These are phyloP conservation scores for Paraphoma chrysanthemicola DNA, from an alignment of 2,329 filamentous ascomycete genomes.

Conservation along the genomic window DNA sequence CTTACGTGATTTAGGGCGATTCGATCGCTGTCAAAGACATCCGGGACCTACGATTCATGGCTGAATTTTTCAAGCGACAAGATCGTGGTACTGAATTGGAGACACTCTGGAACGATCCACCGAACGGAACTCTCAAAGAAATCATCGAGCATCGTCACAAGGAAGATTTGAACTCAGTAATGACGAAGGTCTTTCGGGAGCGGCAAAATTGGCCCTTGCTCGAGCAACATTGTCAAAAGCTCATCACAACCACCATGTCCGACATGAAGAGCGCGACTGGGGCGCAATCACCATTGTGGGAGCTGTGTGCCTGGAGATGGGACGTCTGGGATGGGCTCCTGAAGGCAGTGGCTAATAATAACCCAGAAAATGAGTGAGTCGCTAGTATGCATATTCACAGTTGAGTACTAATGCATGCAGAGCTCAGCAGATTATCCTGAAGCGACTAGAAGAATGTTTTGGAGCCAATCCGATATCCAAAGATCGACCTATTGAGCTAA, in stretches of 20 bases:
- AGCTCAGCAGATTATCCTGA: constrained; percentile 5
- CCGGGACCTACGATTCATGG: constrained; percentile 45
- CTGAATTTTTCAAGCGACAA: constrained; percentile 36
- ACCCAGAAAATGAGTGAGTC: constrained; percentile 15
- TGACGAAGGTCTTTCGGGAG: constrained; percentile 13
- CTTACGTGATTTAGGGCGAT: constrained; percentile 31
- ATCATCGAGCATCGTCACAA: constrained; percentile 27
- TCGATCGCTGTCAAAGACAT: constrained; percentile 36
- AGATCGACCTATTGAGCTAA: constrained; percentile 23
- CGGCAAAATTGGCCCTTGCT: constrained; percentile 22
- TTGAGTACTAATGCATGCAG: constrained; percentile 9
- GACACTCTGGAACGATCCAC: constrained; percentile 29
- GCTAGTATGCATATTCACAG: no score
- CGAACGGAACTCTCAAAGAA: constrained; percentile 15
- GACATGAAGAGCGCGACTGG: constrained; percentile 3
- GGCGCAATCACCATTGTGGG: constrained; percentile 5
- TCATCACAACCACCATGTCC: constrained; percentile 18
- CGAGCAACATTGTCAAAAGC: constrained; percentile 19
- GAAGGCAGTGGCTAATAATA: constrained; percentile 12
- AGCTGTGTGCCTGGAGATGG: constrained; percentile 21
- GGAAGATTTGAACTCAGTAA: constrained; percentile 30
- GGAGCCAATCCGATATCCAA: constrained; percentile 9
- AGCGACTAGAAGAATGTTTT: constrained; percentile 19
- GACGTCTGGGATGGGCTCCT: constrained; percentile 21
- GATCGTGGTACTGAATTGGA: constrained; percentile 29